A percentile compares a stretch with the other conserved stretches of the same genome.
Evolutionary conservation across 2,329 filamentous ascomycete species (phyloP).

Genomic region (Myriosclerotinia scirpicola): DNA sequence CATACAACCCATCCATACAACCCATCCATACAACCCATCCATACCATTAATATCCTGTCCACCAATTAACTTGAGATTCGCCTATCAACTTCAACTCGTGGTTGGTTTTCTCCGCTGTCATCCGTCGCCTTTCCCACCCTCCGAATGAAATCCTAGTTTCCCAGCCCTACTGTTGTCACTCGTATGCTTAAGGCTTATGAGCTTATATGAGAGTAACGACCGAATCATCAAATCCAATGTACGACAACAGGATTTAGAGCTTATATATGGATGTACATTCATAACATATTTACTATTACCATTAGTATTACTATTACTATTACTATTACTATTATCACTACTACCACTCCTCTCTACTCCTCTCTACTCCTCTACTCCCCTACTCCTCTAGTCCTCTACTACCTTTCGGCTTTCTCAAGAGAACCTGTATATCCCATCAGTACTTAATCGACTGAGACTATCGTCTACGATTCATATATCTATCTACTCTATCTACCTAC

Average conservation of each 20-base stretch:
- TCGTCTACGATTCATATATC: too few relatives aligned
- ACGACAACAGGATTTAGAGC: neutral
- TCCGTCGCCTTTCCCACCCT: conserved; percentile 3
- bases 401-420: too few relatives aligned
- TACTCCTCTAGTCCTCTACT: too few relatives aligned
- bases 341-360: neutral
- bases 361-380: neutral
- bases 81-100: neutral
- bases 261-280: neutral
- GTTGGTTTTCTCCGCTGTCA: neutral
- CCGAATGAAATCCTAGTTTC: conserved; percentile 10
- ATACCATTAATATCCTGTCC: neutral
- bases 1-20: neutral
- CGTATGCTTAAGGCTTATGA: conserved; percentile 13
- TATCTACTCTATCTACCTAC: neutral
- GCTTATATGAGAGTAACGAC: neutral
- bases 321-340: neutral
- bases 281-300: neutral
- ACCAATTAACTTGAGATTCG: conserved; percentile 1
- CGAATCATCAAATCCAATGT: neutral
- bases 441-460: too few relatives aligned
- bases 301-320: neutral
- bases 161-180: conserved; percentile 17
- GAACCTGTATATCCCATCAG: too few relatives aligned
- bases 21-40: neutral